Evolutionary conservation across 2,329 filamentous ascomycete species (phyloP).

Genomic region (Polychaeton citri): DNA sequence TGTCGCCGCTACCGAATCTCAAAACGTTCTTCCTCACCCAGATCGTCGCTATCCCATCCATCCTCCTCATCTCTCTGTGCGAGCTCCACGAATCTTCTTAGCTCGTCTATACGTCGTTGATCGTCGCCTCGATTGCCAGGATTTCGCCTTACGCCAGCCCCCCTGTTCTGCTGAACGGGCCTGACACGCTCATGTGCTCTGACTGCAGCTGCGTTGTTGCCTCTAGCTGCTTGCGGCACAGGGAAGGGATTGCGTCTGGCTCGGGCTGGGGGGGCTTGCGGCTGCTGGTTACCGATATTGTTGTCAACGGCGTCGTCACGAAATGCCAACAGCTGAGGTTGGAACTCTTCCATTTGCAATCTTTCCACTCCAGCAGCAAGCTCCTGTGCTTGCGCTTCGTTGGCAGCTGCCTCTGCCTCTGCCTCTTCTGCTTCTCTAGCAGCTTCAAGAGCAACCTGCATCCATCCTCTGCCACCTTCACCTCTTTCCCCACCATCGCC

Average conservation of each 20-base stretch:
- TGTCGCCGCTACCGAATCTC: too few relatives aligned
- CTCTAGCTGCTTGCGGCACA: neutral
- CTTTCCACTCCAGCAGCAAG: conserved; percentile 12
- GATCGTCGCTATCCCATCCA: conserved; percentile 46
- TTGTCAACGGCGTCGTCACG: neutral
- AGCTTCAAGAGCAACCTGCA: conserved; percentile 26
- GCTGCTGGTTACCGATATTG: neutral
- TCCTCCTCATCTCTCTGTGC: conserved; percentile 42
- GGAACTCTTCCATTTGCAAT: conserved; percentile 1
- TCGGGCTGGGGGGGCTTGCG: neutral
- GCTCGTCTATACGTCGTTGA: conserved; percentile 18
- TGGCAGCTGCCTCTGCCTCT: conserved; percentile 19
- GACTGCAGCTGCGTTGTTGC: neutral
- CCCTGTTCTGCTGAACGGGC: neutral
- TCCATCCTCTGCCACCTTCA: conserved; percentile 29
- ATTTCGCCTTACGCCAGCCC: neutral
- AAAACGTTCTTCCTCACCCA: conserved; percentile 27
- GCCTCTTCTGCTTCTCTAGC: conserved; percentile 19
- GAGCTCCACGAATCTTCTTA: conserved; percentile 40
- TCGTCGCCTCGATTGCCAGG: conserved; percentile 5
- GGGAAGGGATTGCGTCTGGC: neutral
- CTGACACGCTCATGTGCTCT: neutral
- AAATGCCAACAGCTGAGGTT: neutral
- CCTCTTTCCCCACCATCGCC: conserved; percentile 16
- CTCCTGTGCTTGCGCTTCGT: conserved; percentile 21